A percentile compares a stretch with the other conserved stretches of the same genome.
Evolutionary conservation across 2,329 filamentous ascomycete species (phyloP).

Genomic region (Coleophoma eucalyptorum): DNA sequence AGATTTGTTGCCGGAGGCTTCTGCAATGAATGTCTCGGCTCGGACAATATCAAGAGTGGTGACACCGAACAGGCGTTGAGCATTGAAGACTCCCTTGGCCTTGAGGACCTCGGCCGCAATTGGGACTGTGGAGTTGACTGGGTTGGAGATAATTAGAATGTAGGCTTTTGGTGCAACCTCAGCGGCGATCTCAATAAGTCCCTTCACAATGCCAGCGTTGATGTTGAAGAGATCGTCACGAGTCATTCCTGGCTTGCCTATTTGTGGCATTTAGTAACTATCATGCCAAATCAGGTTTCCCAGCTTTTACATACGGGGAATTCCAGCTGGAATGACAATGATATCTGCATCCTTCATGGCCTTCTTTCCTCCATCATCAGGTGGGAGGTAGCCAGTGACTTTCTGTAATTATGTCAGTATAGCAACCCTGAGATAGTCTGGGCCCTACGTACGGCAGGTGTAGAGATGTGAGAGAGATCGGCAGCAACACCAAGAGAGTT

Average conservation of each 20-base stretch:
- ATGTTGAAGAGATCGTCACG: constrained; percentile 99
- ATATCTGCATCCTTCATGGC: constrained; percentile 93
- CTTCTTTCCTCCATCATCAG: constrained; percentile 78
- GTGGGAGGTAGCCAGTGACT: constrained; percentile 83
- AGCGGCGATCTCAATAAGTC: constrained; percentile 82
- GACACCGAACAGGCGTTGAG: constrained; percentile 95
- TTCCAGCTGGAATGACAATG: constrained; percentile 94
- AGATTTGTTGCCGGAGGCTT: constrained; percentile 77
- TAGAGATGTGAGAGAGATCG: constrained; percentile 96
- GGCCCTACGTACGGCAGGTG: constrained; percentile 64
- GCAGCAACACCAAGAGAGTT: constrained; percentile 95
- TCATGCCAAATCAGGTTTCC: not conserved
- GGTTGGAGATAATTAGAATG: constrained; percentile 97
- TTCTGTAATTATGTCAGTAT: constrained; percentile 47
- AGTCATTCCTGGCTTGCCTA: constrained; percentile 99
- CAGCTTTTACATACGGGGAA: constrained; percentile 71
- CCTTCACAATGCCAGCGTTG: constrained; percentile 97
- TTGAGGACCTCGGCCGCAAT: constrained; percentile 98
- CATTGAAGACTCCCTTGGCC: constrained; percentile 86
- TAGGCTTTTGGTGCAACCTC: constrained; percentile 89
- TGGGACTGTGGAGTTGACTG: constrained; percentile 97
- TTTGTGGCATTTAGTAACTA: constrained; percentile 10
- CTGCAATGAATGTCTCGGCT: constrained; percentile 92
- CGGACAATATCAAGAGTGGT: constrained; percentile 98
- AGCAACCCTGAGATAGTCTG: too few species aligned